These are phyloP conservation scores for Fraxinus paxiana DNA, from an alignment of 305 asterid species.

Conservation along the genomic window DNA sequence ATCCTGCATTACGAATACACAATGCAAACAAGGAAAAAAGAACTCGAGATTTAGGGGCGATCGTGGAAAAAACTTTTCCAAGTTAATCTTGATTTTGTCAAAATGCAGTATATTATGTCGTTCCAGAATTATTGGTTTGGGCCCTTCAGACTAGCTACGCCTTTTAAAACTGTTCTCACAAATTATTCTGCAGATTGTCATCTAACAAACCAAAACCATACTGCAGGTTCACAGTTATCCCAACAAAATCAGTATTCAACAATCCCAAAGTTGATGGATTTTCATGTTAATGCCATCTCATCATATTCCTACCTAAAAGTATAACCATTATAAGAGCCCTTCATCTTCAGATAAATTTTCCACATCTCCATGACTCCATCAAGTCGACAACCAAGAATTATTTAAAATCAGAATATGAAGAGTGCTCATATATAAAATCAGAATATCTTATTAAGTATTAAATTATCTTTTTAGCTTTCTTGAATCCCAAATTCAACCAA, in stretches of 20 bases:
- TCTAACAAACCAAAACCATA: not conserved
- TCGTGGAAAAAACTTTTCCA: not conserved
- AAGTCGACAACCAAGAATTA: not conserved
- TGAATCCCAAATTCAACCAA: slow-evolving; percentile 33
- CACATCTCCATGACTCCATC: slow-evolving; percentile 3
- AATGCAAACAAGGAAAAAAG: not conserved
- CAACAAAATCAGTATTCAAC: not conserved
- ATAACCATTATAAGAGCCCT: not conserved
- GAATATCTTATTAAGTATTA: not conserved
- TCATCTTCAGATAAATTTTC: not conserved
- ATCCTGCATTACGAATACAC: not conserved
- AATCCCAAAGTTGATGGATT: not conserved
- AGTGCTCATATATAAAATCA: not conserved
- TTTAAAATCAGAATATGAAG: not conserved
- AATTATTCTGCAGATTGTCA: slow-evolving; percentile 15
- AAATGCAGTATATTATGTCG: slow-evolving; percentile 33
- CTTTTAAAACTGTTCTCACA: slow-evolving; percentile 19
- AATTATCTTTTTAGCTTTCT: slow-evolving; percentile 31
- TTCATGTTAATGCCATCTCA: not conserved
- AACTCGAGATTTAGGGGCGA: not conserved
- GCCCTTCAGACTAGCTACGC: slow-evolving; percentile 28
- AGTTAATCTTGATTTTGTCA: slow-evolving; percentile 24
- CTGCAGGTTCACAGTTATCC: not conserved
- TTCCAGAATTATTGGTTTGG: slow-evolving; percentile 39
- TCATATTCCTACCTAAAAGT: not conserved